A percentile compares a stretch with the other conserved stretches of the same genome.
These are phyloP conservation scores for Solanum pimpinellifolium DNA, from an alignment of 257 asterid genomes.

Conservation along the genomic window DNA sequence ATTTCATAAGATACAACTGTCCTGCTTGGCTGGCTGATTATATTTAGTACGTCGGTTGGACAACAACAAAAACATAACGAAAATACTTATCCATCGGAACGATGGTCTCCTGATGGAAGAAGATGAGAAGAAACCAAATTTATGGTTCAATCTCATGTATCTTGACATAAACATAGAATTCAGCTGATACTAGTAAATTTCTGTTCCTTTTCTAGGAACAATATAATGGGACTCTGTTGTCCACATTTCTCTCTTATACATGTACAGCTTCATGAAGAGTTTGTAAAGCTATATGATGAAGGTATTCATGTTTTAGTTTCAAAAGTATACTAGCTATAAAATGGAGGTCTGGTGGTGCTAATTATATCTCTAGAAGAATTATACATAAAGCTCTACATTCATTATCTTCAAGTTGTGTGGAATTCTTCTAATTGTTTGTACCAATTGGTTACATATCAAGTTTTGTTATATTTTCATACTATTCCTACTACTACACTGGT, in stretches of 20 bases:
- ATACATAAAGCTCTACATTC: not conserved
- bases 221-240: not conserved
- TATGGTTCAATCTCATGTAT: not conserved
- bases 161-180: not conserved
- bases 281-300: not conserved
- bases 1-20: not conserved
- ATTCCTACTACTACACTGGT: not conserved
- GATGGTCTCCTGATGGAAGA: not conserved
- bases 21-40: not conserved
- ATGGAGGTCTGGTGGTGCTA: not conserved
- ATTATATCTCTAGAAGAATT: not conserved
- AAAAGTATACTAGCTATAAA: not conserved
- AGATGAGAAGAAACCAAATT: not conserved
- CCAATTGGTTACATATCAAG: not conserved
- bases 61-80: not conserved
- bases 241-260: conserved; percentile 1
- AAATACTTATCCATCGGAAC: not conserved
- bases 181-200: not conserved
- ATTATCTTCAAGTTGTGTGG: not conserved
- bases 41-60: not conserved
- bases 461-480: not conserved
- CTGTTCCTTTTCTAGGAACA: not conserved
- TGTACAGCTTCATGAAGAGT: conserved; percentile 5
- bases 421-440: not conserved
- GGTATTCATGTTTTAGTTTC: not conserved